A percentile compares a stretch with the other conserved stretches of the same genome.
These are phyloP conservation scores for Yarrowia galli DNA, from an alignment of 1,139 yeast species.

Conservation along the genomic window DNA sequence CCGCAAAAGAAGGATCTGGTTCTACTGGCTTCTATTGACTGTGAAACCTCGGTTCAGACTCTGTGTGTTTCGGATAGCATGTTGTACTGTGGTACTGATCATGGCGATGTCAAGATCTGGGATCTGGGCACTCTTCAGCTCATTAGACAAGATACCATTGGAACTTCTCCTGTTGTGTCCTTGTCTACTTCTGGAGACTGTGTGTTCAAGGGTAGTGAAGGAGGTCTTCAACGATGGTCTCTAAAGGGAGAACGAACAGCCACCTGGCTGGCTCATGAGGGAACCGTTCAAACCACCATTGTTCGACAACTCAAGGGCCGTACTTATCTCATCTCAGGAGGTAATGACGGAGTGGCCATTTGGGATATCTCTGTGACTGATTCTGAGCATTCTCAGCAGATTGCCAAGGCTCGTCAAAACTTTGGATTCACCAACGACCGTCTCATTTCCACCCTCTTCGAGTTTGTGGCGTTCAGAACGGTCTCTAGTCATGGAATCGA, in stretches of 20 bases:
- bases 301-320: conserved; percentile 43
- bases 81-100: conserved; percentile 78
- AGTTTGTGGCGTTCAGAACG: conserved; percentile 73
- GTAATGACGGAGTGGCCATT: conserved; percentile 63
- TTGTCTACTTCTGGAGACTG: conserved; percentile 61
- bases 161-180: conserved; percentile 58
- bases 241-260: conserved; percentile 46
- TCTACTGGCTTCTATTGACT: conserved; percentile 55
- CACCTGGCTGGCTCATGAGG: conserved; percentile 51
- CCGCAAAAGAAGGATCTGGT: conserved; percentile 13
- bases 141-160: conserved; percentile 56
- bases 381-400: conserved; percentile 13
- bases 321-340: conserved; percentile 60
- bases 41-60: conserved; percentile 74
- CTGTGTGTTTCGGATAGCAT: conserved; percentile 68
- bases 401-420: conserved; percentile 22
- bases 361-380: conserved; percentile 59
- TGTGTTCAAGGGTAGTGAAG: conserved; percentile 62
- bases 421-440: conserved; percentile 57
- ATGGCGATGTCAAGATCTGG: conserved; percentile 80
- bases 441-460: conserved; percentile 66
- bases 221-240: conserved; percentile 49
- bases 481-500: conserved; percentile 74
- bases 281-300: conserved; percentile 47
- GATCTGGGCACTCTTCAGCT: conserved; percentile 81